Percentiles rank a stretch among this genome's conserved stretches.
These are phyloP conservation scores for Fragilariopsis cylindrus DNA, from an alignment of 108 stramenopile genomes.

Conservation along the genomic window DNA sequence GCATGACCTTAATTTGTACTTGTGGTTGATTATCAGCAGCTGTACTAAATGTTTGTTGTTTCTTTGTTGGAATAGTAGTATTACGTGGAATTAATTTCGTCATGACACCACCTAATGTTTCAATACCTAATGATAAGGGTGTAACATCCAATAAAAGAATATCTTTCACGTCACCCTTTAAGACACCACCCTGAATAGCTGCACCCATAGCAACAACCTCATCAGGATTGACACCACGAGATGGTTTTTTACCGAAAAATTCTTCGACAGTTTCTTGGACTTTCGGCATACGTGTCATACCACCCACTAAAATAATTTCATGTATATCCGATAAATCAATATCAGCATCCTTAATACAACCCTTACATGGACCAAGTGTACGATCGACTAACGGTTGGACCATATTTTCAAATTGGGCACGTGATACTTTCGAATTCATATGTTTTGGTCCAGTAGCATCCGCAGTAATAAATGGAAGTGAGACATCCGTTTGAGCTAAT, in stretches of 20 bases:
- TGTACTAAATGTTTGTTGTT: constrained; percentile 98
- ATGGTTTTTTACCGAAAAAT: constrained; percentile 92
- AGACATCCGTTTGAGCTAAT: constrained; percentile 97
- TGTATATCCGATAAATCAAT: constrained; percentile 90
- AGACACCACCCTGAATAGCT: constrained; percentile 99
- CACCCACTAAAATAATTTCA: constrained; percentile 99
- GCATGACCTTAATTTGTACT: constrained; percentile 95
- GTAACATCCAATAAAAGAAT: constrained; percentile 98
- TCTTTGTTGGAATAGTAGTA: constrained; percentile 99
- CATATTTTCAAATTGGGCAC: constrained; percentile 96
- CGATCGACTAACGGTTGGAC: constrained; percentile 90
- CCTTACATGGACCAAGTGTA: constrained; percentile 97
- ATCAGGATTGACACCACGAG: constrained; percentile 98
- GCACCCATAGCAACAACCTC: constrained; percentile 99
- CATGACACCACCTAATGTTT: constrained; percentile 99
- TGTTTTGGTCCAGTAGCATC: constrained; percentile 99
- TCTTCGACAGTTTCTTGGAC: constrained; percentile 97
- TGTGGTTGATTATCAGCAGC: constrained; percentile 99
- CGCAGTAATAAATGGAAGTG: constrained; percentile 98
- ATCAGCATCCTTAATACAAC: constrained; percentile 95
- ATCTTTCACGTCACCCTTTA: constrained; percentile 99
- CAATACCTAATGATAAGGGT: constrained; percentile 97
- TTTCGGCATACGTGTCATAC: constrained; percentile 99
- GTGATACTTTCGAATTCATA: constrained; percentile 92
- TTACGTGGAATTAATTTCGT: constrained; percentile 98